phyloP scores from a whole-genome alignment of 2,329 filamentous ascomycete species.

The Pestalotiopsis fici region DNA sequence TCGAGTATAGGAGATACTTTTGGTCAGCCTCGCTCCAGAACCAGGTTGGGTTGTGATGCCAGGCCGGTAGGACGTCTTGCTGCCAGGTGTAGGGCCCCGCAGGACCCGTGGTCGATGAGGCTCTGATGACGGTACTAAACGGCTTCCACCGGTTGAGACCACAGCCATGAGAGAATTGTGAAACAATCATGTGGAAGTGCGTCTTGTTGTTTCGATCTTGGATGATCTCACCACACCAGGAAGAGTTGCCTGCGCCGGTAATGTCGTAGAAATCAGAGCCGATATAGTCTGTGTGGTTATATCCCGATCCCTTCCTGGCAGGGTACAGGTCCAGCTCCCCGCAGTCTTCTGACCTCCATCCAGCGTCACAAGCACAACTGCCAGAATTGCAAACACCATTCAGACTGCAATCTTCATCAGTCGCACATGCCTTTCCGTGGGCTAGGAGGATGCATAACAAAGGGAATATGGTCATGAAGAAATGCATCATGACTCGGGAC shows the following conservation, averaged over 20 bases:
- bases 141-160: conserved; percentile 47
- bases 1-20: conserved; percentile 45
- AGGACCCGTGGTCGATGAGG: conserved; percentile 43
- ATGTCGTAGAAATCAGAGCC: conserved; percentile 21
- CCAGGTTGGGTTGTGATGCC: conserved; percentile 47
- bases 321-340: conserved; percentile 44
- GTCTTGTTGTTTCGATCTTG: conserved; percentile 37
- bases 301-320: conserved; percentile 39
- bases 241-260: conserved; percentile 35
- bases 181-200: conserved; percentile 45
- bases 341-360: conserved; percentile 46
- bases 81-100: conserved; percentile 43
- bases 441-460: too few species aligned
- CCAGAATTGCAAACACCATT: conserved; percentile 34
- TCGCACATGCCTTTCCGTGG: background rate
- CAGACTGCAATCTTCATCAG: conserved; percentile 33
- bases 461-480: too few species aligned
- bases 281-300: conserved; percentile 42
- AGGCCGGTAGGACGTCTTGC: conserved; percentile 40
- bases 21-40: conserved; percentile 44
- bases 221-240: conserved; percentile 48
- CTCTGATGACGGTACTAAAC: conserved; percentile 44
- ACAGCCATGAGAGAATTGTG: conserved; percentile 46
- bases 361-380: conserved; percentile 34
- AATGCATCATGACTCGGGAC: too few species aligned